These are phyloP conservation scores for Astraeus odoratus DNA, from an alignment of 768 basidiomycete species.

Conservation along the genomic window DNA sequence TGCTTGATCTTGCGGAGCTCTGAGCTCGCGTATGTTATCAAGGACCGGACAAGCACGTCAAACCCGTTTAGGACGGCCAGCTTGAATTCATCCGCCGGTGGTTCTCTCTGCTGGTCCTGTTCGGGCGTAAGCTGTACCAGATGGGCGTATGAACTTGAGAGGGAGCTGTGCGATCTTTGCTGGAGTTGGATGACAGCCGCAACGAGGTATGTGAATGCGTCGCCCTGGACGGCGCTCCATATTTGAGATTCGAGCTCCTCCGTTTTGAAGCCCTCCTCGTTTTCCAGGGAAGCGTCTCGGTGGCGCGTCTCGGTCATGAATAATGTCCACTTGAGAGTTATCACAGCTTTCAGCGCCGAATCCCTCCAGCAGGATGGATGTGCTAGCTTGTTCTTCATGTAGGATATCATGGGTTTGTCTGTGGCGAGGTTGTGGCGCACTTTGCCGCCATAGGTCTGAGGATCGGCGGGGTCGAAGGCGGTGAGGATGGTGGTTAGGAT, in stretches of 20 bases:
- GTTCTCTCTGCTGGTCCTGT: slow-evolving; percentile 30
- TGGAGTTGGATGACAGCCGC: slow-evolving; percentile 52
- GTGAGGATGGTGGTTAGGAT: slow-evolving; percentile 57
- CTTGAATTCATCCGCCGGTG: slow-evolving; percentile 37
- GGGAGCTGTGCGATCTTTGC: slow-evolving; percentile 25
- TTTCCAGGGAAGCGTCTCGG: slow-evolving; percentile 57
- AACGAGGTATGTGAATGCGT: slow-evolving; percentile 69
- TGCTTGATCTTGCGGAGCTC: slow-evolving; percentile 84
- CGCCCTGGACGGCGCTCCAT: slow-evolving; percentile 77
- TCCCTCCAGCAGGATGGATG: slow-evolving; percentile 58
- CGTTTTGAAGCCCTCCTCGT: slow-evolving; percentile 58
- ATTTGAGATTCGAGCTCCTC: slow-evolving; percentile 78
- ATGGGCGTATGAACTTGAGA: slow-evolving; percentile 33
- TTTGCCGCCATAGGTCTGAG: slow-evolving; percentile 36
- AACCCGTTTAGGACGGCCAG: slow-evolving; percentile 56
- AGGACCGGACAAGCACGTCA: slow-evolving; percentile 63
- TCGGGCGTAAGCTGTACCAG: slow-evolving; percentile 32
- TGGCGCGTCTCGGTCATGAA: slow-evolving; percentile 75
- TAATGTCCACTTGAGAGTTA: slow-evolving; percentile 84
- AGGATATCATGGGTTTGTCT: slow-evolving; percentile 41
- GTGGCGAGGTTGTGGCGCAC: slow-evolving; percentile 43
- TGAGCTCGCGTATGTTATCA: slow-evolving; percentile 72
- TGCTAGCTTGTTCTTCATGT: slow-evolving; percentile 54
- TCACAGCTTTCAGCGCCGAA: slow-evolving; percentile 57
- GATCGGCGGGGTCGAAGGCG: slow-evolving; percentile 61